Evolutionary conservation across 2,329 filamentous ascomycete genomes (phyloP).

Genomic region (Aspergillus carbonarius): DNA sequence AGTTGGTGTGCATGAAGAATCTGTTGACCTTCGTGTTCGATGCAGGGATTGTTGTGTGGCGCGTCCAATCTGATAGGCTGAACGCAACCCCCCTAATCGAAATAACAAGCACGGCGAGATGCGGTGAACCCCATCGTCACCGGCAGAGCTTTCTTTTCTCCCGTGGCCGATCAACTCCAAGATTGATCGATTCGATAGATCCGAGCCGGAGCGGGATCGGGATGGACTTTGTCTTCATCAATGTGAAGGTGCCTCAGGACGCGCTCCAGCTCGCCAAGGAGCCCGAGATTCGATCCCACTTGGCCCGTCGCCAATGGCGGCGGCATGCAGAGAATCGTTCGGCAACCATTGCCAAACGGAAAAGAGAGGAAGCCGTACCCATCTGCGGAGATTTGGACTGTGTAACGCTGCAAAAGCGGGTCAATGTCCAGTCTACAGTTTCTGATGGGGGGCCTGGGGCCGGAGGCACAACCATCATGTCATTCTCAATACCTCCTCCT

Average conservation of each 20-base stretch:
- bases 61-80: no score
- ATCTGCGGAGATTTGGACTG: neutral
- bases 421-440: neutral
- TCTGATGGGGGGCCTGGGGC: neutral
- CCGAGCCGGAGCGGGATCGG: neutral
- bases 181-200: neutral
- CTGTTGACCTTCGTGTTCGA: no score
- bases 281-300: constrained; percentile 26
- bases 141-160: neutral
- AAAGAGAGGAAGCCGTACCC: neutral
- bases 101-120: neutral
- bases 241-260: constrained; percentile 25
- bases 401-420: neutral
- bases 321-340: constrained; percentile 4
- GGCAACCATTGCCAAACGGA: constrained; percentile 1
- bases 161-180: neutral
- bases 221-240: constrained; percentile 28
- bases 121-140: neutral
- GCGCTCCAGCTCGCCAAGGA: constrained; percentile 26
- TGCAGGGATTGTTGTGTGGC: no score
- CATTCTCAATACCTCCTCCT: constrained; percentile 13
- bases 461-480: neutral
- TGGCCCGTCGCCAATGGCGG: constrained; percentile 28
- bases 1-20: no score
- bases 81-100: no score